Evolutionary conservation across 495 filamentous ascomycete species (phyloP).

Genomic region (Penicillium mononematosum): DNA sequence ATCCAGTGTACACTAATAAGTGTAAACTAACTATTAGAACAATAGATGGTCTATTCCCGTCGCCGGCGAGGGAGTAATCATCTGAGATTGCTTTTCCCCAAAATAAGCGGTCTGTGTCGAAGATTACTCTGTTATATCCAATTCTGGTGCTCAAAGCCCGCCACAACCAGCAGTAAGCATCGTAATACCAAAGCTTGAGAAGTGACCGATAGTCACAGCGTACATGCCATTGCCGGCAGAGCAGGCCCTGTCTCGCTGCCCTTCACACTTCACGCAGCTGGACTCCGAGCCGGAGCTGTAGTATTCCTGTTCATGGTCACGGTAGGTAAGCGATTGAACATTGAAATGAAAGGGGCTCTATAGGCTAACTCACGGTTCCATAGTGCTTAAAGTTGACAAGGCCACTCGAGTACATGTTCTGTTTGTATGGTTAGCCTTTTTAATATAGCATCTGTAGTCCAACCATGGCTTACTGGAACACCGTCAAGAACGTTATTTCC

Average conservation of each 20-base stretch:
- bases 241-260: slow-evolving; percentile 32
- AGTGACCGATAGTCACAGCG: slow-evolving; percentile 31
- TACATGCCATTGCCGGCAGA: slow-evolving; percentile 35
- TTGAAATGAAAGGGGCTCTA: not conserved
- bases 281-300: slow-evolving; percentile 31
- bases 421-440: slow-evolving; percentile 8
- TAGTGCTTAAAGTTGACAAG: slow-evolving; percentile 33
- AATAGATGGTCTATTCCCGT: not conserved
- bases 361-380: slow-evolving; percentile 27
- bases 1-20: not conserved
- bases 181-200: slow-evolving; percentile 32
- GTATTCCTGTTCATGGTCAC: slow-evolving; percentile 25
- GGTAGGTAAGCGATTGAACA: slow-evolving; percentile 5
- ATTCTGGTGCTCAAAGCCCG: not conserved
- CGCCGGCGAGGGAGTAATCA: slow-evolving; percentile 5
- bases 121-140: not conserved
- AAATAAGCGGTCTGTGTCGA: not conserved
- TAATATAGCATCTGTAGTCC: not conserved
- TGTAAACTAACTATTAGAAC: not conserved
- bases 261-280: slow-evolving; percentile 24
- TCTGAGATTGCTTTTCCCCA: not conserved
- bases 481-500: slow-evolving; percentile 34
- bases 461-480: slow-evolving; percentile 26
- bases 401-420: slow-evolving; percentile 35
- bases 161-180: slow-evolving; percentile 30